A percentile compares a stretch with the other conserved stretches of the same genome.
Evolutionary conservation across 176 grass and related monocot genomes (phyloP).

Genomic region (Bonia amplexicaulis): DNA sequence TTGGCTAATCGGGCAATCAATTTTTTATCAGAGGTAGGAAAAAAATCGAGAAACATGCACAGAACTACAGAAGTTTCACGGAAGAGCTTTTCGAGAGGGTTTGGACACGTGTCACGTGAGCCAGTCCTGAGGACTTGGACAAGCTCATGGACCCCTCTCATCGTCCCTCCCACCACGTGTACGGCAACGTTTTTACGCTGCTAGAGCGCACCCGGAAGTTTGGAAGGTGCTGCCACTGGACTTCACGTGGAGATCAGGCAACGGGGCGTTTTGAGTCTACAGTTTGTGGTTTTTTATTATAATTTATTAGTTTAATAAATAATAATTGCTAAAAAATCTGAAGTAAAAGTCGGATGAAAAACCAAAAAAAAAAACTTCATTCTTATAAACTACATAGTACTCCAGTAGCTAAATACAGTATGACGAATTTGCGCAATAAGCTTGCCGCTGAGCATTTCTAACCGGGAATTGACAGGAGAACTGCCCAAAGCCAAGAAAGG

Average conservation of each 20-base stretch:
- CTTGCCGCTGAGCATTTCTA: background rate
- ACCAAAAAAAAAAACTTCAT: no score
- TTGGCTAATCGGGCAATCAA: background rate
- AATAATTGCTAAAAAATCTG: no score
- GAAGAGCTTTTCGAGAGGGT: background rate
- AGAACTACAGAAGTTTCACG: background rate
- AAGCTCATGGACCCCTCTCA: constrained; percentile 6
- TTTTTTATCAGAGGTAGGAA: background rate
- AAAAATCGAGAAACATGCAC: background rate
- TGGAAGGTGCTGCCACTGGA: constrained; percentile 19
- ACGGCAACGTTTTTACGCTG: constrained; percentile 13
- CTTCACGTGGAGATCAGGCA: background rate
- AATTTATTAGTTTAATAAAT: no score
- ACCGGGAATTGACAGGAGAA: background rate
- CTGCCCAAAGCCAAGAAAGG: background rate
- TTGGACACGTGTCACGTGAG: constrained; percentile 22
- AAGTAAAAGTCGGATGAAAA: no score
- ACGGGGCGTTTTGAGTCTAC: no score
- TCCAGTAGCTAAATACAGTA: background rate
- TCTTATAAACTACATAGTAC: no score
- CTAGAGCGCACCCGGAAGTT: background rate
- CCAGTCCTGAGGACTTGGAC: constrained; percentile 13
- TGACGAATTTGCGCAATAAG: background rate
- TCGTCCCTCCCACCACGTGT: constrained; percentile 22
- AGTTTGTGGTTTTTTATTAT: no score